phyloP scores from a whole-genome alignment of 2,329 filamentous ascomycete species.

The Dactylonectria estremocensis region DNA sequence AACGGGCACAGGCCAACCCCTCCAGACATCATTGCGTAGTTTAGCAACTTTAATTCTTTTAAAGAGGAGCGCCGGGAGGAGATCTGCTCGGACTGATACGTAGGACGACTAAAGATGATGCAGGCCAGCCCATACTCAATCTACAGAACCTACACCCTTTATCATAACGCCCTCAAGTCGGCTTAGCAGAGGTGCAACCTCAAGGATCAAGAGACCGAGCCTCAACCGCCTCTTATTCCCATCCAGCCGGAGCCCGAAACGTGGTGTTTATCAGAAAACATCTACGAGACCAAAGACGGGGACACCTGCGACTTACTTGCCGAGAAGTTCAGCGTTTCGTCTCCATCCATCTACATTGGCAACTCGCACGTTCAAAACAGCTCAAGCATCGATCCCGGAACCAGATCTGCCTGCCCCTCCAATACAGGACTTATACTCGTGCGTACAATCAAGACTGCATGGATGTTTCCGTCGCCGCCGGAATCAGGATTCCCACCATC shows the following conservation, averaged over 20 bases:
- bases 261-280: neutral
- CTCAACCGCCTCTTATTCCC: too few relatives aligned
- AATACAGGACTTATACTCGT: neutral
- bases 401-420: neutral
- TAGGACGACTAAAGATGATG: too few relatives aligned
- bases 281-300: neutral
- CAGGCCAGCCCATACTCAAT: too few relatives aligned
- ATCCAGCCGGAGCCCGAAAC: neutral
- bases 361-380: neutral
- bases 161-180: too few relatives aligned
- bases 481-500: slow-evolving; percentile 2
- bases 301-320: neutral
- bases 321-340: slow-evolving; percentile 1
- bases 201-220: too few relatives aligned
- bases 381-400: neutral
- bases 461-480: neutral
- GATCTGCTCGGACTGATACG: too few relatives aligned
- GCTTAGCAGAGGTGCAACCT: too few relatives aligned
- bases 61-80: too few relatives aligned
- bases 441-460: neutral
- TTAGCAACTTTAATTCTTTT: too few relatives aligned
- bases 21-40: too few relatives aligned
- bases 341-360: neutral
- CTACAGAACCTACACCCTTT: too few relatives aligned
- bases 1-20: slow-evolving; percentile 1